Conservation (phyloP, 1,284 basidiomycete genomes). For the Cryptococcus deneoformans region DNA sequence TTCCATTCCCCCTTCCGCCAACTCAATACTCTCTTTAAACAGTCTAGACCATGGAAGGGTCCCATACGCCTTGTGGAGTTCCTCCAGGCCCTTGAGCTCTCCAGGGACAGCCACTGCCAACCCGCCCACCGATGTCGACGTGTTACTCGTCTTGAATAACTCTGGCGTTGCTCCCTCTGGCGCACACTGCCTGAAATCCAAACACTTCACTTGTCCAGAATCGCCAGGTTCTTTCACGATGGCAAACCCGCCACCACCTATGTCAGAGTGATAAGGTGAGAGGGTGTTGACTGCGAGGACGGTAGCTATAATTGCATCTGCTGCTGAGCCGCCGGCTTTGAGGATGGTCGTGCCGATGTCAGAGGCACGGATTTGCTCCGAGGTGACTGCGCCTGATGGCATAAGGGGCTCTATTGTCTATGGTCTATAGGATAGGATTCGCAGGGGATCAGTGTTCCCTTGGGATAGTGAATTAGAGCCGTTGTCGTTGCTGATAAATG, state of each 20-base stretch:
- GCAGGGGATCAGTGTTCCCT: too few species aligned
- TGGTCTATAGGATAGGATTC: background rate
- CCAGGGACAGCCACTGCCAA: conserved; percentile 38
- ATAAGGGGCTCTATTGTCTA: conserved; percentile 15
- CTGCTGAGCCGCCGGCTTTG: conserved; percentile 28
- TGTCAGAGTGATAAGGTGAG: conserved; percentile 54
- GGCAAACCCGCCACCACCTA: conserved; percentile 40
- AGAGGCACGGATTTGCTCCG: conserved; percentile 25
- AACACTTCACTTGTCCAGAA: conserved; percentile 10
- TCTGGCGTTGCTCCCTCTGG: conserved; percentile 25
- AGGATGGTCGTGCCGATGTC: conserved; percentile 27
- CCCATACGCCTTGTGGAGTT: conserved; percentile 29
- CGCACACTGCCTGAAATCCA: conserved; percentile 33
- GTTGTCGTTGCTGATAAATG: too few species aligned
- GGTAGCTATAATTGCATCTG: conserved; percentile 42
- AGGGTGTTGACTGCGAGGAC: conserved; percentile 53
- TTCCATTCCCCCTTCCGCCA: conserved; percentile 60
- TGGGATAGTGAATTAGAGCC: too few species aligned
- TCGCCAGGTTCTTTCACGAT: conserved; percentile 18
- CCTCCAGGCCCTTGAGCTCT: conserved; percentile 26
- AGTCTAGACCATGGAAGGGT: conserved; percentile 23
- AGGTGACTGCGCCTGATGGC: conserved; percentile 20
- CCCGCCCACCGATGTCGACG: conserved; percentile 21
- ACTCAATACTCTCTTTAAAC: conserved; percentile 19
- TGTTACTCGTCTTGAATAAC: conserved; percentile 15